phyloP scores from a whole-genome alignment of 2,329 filamentous ascomycete species.

The Diaporthe helianthi region DNA sequence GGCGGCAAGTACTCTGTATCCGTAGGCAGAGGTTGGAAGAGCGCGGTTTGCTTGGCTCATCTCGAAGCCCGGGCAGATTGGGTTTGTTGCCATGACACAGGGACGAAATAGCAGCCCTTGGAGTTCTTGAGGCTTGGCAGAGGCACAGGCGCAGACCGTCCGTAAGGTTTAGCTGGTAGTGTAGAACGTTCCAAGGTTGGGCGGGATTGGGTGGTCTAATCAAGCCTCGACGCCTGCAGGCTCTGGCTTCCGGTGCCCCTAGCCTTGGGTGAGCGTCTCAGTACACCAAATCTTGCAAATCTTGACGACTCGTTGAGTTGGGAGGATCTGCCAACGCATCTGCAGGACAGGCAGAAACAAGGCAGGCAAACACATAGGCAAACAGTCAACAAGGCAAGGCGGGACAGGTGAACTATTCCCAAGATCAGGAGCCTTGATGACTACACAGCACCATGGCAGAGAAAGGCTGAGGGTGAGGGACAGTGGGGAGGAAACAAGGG shows the following conservation, averaged over 20 bases:
- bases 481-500: not conserved
- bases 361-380: not conserved
- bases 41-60: slow-evolving; percentile 12
- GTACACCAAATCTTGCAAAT: slow-evolving; percentile 10
- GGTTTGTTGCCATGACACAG: slow-evolving; percentile 18
- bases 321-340: slow-evolving; percentile 19
- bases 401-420: not conserved
- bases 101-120: not conserved
- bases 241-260: slow-evolving; percentile 23
- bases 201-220: slow-evolving; percentile 2
- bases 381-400: not conserved
- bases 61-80: slow-evolving; percentile 24
- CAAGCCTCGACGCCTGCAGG: slow-evolving; percentile 12
- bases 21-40: not conserved
- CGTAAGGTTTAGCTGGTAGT: slow-evolving; percentile 19
- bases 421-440: not conserved
- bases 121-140: not conserved
- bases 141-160: slow-evolving; percentile 10
- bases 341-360: slow-evolving; percentile 12
- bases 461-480: not conserved
- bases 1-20: slow-evolving; percentile 14
- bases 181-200: slow-evolving; percentile 10
- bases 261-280: slow-evolving; percentile 20
- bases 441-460: too few relatives aligned
- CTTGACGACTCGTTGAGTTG: slow-evolving; percentile 20